Base-by-base conservation (phyloP, 208 protist species). In the Trypanosoma melophagium region DNA sequence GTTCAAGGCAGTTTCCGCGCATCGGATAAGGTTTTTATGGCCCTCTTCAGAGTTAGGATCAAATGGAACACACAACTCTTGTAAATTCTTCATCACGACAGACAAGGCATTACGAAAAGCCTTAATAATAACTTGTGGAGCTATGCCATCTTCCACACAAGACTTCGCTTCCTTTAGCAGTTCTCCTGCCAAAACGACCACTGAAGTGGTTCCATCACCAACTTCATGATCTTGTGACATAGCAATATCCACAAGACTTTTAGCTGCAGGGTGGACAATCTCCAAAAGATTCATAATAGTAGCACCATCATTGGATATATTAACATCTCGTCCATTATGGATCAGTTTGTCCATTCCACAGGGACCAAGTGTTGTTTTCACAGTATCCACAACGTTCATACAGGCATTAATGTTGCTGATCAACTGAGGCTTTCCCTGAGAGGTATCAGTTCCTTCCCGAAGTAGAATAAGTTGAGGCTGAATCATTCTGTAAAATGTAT, bases 291-390 rank as follows among this genome's bases (percentile, higher is more conserved):
- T 98, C 94, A 99, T 99, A 49, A 99, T 99, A 14, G 99, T 99
- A 2, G 99, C 99, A 50, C 99, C 99, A 85, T 99, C 99, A 85
- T 99, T 99, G 40, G 98, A 99, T 71, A 99, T 99, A 38, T 99
- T 99, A 21, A 91, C 84, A 44, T 96, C 89, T 60, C 91, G 83
- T 55, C 89, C 87, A 60, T 95, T 96, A 74, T 98, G 89, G 70
- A 99, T 99, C 22, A 99, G 88, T 86, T 99, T 99, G 80, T 99
- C 99, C 98, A 99, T 99, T 40, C 99, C 99, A 60, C 99, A 95
- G 25, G 99, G 99, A 42, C 98, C 98, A 50, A 98, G 87, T 10
- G 95, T 98, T n/a, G 95, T 95, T 71, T 96, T 97, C 21, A 98
- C 86, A n/a, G 89, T 97, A 66, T 97, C 92, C n/a, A 96, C 95